phyloP scores from a whole-genome alignment of 2,329 filamentous ascomycete genomes.

The Capronia coronata region DNA sequence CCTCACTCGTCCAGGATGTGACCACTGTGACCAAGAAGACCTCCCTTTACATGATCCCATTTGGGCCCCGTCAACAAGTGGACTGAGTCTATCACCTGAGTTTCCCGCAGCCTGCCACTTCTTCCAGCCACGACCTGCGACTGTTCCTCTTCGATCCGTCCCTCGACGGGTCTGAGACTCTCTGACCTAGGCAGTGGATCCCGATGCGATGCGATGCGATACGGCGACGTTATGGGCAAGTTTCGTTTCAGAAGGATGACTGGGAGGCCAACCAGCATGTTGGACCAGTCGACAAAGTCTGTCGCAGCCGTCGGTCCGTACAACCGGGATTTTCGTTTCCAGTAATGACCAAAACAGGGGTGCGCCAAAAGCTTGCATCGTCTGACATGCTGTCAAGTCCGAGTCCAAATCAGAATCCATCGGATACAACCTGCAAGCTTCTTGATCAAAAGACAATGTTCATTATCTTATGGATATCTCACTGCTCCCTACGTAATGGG shows the following conservation, averaged over 20 bases:
- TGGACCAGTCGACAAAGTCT: constrained; percentile 1
- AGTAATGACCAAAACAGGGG: constrained; percentile 13
- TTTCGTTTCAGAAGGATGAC: constrained; percentile 19
- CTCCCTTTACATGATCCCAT: background rate
- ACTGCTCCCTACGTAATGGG: background rate
- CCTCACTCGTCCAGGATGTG: constrained; percentile 16
- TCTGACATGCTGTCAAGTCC: constrained; percentile 3
- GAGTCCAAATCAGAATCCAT: constrained; percentile 5
- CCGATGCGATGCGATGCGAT: background rate
- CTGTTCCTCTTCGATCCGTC: background rate
- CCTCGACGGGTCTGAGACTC: background rate
- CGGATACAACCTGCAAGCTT: background rate
- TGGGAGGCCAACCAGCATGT: constrained; percentile 18
- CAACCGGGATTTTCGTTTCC: constrained; percentile 9
- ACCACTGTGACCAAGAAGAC: constrained; percentile 14
- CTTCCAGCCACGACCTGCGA: background rate
- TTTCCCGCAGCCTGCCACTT: background rate
- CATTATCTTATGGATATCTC: background rate
- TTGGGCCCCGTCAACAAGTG: constrained; percentile 3
- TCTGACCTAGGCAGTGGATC: background rate
- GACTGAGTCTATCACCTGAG: constrained; percentile 23
- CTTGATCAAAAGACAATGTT: background rate
- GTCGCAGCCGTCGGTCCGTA: constrained; percentile 5
- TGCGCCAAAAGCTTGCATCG: constrained; percentile 12
- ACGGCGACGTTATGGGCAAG: constrained; percentile 5